A percentile compares a stretch with the other conserved stretches of the same genome.
phyloP scores from a whole-genome alignment of 1,284 basidiomycete genomes.

The Fomitopsis pinicola region DNA sequence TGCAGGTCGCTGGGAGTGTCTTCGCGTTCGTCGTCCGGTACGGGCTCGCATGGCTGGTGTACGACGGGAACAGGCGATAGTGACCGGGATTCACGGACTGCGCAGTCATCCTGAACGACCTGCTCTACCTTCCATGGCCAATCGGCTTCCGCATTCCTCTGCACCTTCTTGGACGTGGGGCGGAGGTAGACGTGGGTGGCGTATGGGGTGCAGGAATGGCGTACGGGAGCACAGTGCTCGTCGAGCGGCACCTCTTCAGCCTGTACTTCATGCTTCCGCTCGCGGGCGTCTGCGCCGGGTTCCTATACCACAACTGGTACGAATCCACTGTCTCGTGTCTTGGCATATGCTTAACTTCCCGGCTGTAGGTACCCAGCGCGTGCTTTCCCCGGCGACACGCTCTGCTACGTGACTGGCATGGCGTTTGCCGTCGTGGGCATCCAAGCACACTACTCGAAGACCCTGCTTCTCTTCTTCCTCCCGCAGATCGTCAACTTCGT shows the following conservation, averaged over 20 bases:
- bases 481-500: slow-evolving; percentile 99
- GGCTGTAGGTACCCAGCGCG: slow-evolving; percentile 87
- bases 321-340: slow-evolving; percentile 23
- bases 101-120: slow-evolving; percentile 89
- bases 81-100: background rate
- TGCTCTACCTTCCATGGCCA: slow-evolving; percentile 87
- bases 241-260: slow-evolving; percentile 91
- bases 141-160: slow-evolving; percentile 66
- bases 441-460: slow-evolving; percentile 97
- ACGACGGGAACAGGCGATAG: slow-evolving; percentile 83
- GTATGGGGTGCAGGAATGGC: slow-evolving; percentile 81
- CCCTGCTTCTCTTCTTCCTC: slow-evolving; percentile 92
- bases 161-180: slow-evolving; percentile 60
- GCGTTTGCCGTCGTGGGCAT: slow-evolving; percentile 95
- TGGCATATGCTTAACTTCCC: background rate
- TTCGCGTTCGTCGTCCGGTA: slow-evolving; percentile 84
- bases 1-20: slow-evolving; percentile 64
- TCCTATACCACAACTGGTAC: slow-evolving; percentile 93
- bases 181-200: slow-evolving; percentile 69
- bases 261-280: slow-evolving; percentile 96
- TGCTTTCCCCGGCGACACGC: slow-evolving; percentile 95
- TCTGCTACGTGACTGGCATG: slow-evolving; percentile 98
- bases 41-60: slow-evolving; percentile 81
- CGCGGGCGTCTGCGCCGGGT: slow-evolving; percentile 84
- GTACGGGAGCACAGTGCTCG: slow-evolving; percentile 82